Evolutionary conservation across 73 alveolate genomes (phyloP).

Genomic region (Paramecium pentaurelia): DNA sequence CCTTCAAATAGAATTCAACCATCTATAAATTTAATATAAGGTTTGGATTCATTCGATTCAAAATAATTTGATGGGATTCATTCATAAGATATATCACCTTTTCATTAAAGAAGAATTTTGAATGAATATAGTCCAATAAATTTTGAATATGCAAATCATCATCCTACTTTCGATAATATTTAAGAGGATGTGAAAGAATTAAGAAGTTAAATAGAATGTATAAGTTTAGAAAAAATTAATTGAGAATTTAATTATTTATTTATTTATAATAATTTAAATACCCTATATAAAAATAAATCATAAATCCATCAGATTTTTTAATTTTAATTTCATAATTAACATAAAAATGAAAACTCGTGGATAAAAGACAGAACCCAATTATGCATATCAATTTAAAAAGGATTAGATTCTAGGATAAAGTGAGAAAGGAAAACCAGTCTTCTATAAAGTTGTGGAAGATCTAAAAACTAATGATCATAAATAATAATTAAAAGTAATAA

Average conservation of each 20-base stretch:
- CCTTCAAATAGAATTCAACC: background rate
- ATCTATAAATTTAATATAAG: background rate
- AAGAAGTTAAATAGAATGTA: background rate
- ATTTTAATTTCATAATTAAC: background rate
- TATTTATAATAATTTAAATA: background rate
- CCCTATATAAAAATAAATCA: background rate
- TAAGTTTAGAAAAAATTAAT: constrained; percentile 18
- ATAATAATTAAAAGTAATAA: background rate
- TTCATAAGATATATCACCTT: background rate
- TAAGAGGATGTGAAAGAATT: background rate
- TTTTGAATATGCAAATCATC: background rate
- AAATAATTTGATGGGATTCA: background rate
- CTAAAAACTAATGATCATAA: constrained; percentile 5
- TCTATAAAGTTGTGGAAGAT: background rate
- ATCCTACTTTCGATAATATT: background rate
- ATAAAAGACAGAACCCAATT: background rate
- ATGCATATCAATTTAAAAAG: background rate
- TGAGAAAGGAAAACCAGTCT: background rate
- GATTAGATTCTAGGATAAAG: background rate
- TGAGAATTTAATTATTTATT: background rate
- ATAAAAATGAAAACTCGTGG: background rate
- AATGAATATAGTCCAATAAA: constrained; percentile 19
- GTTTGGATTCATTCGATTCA: constrained; percentile 5
- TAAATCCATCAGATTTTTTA: background rate
- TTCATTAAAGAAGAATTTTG: background rate